Evolutionary conservation across 768 basidiomycete genomes (phyloP), one percentile per base, ranked within the genome.

Genomic region (Tylopilus sp.): DNA sequence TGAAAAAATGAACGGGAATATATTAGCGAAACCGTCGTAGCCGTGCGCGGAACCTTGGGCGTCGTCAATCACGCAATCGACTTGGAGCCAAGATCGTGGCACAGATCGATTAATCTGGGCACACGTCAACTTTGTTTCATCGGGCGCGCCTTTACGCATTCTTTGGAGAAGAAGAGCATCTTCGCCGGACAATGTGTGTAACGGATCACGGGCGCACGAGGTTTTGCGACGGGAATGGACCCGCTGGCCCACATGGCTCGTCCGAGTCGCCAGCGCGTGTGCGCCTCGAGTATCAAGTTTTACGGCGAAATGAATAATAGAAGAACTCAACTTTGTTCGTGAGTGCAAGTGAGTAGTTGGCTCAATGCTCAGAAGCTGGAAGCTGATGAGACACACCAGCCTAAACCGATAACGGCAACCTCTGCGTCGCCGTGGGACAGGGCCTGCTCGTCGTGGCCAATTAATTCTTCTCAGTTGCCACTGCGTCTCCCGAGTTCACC

Each of bases 341-440:
- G 17, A 33, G 13, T 30, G 36, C 36, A 57, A 31, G 28, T 33
- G 38, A 40, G 52, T 14, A 19, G 36, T 40, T 48, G 31, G 38
- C 55, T 8, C 19, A 17, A 46, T 17, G 24, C 10, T 22, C n/a
- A 4, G 45, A 34, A 37, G 43, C 54, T 42, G 16, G 12, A 21
- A n/a, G n/a, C n/a, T n/a, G n/a, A n/a, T n/a, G n/a, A n/a, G n/a
- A n/a, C n/a, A n/a, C n/a, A n/a, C n/a, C 4, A 31, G 25, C 22
- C 22, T 12, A 22, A 31, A 43, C 54, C 24, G 36, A 48, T 31
- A 41, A 31, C 33, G 11, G n/a, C 10, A 50, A 16, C 14, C 37
- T 45, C 63, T 55, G 54, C 59, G 26, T n/a, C n/a, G n/a, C 24
- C 62, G 63, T 64, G 63, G 54, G 62, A 63, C 52, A 6, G 31